Conservation (phyloP, 495 filamentous ascomycete species). For the Venustampulla echinocandica region DNA sequence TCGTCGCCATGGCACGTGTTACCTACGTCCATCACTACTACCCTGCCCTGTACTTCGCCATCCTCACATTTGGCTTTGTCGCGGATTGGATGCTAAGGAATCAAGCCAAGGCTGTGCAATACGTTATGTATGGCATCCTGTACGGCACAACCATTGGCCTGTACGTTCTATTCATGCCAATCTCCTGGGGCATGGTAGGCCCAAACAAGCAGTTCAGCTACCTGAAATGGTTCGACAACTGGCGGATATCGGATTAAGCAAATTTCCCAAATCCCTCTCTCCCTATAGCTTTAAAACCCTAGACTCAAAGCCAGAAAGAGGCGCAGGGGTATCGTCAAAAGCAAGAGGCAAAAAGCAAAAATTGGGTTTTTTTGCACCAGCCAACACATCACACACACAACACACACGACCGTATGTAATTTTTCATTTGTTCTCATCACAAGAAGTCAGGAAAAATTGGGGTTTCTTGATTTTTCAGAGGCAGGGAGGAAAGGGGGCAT, state of each 20-base stretch:
- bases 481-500: too few species aligned
- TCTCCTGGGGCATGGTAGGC: constrained; percentile 94
- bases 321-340: too few species aligned
- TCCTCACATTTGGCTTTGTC: constrained; percentile 80
- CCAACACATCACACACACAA: too few species aligned
- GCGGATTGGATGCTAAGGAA: constrained; percentile 71
- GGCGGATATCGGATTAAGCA: constrained; percentile 56
- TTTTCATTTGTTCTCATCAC: too few species aligned
- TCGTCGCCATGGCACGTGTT: constrained; percentile 94
- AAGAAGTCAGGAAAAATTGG: too few species aligned
- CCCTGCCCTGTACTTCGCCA: constrained; percentile 96
- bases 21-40: constrained; percentile 99
- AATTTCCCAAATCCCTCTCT: too few species aligned
- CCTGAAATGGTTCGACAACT: constrained; percentile 78
- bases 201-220: constrained; percentile 75
- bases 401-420: too few species aligned
- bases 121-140: constrained; percentile 56
- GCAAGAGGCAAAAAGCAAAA: too few species aligned
- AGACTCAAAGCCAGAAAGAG: too few species aligned
- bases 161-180: constrained; percentile 85
- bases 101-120: constrained; percentile 49
- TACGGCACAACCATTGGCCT: constrained; percentile 67
- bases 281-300: too few species aligned
- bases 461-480: too few species aligned
- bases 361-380: too few species aligned